Percentiles rank a stretch among this genome's conserved stretches.
Evolutionary conservation across 176 grass and related monocot species (phyloP).

Genomic region (Juncus inflexus): DNA sequence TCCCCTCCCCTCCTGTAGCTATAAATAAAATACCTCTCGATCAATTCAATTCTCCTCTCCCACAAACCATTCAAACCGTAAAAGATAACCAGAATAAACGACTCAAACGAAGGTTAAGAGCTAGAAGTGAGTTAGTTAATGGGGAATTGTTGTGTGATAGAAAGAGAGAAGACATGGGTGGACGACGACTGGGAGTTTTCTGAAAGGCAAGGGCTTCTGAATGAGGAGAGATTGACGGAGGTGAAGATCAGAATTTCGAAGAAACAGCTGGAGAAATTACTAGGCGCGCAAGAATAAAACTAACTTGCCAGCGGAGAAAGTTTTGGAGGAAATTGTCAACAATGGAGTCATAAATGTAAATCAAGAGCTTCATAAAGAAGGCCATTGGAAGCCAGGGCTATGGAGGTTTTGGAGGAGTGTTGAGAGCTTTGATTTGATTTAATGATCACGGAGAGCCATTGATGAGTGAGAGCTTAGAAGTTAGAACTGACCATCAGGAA

Average conservation of each 20-base stretch:
- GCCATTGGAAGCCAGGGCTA: conserved; percentile 47
- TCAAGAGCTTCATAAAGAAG: conserved; percentile 25
- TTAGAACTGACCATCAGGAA: not conserved
- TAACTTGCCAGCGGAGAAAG: conserved; percentile 26
- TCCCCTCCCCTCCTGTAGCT: no score
- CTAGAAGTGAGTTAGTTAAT: conserved; percentile 6
- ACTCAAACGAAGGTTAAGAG: no score
- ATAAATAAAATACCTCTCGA: not conserved
- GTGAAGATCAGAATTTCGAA: conserved; percentile 68
- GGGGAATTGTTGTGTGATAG: conserved; percentile 56
- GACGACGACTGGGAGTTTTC: conserved; percentile 37
- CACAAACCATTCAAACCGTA: not conserved
- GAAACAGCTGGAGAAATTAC: no score
- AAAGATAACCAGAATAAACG: not conserved
- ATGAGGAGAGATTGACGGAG: conserved; percentile 20
- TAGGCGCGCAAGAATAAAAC: conserved; percentile 27
- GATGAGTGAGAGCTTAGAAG: no score
- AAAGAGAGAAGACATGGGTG: conserved; percentile 39
- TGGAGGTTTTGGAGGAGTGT: conserved; percentile 40
- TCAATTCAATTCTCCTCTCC: not conserved
- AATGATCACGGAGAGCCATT: not conserved
- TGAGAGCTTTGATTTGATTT: not conserved
- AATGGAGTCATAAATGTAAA: conserved; percentile 43
- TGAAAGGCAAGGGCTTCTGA: not conserved
- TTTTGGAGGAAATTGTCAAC: conserved; percentile 57